Percentiles rank a stretch among this genome's conserved stretches.
Evolutionary conservation across 495 filamentous ascomycete species (phyloP).

Genomic region (Aspergillus baeticus): DNA sequence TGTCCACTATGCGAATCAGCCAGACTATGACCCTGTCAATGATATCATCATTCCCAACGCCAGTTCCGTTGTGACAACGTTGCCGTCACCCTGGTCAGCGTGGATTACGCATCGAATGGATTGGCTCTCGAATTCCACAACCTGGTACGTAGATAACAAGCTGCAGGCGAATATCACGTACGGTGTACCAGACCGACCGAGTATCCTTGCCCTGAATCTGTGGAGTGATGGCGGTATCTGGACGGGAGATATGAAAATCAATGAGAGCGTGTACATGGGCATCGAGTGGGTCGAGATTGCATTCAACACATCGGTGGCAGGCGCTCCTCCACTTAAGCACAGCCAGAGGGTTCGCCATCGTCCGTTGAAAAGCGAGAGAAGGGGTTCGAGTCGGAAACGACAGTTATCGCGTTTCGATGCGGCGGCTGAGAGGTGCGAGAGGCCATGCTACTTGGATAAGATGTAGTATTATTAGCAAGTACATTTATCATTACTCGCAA

Average conservation of each 20-base stretch:
- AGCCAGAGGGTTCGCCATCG: background rate
- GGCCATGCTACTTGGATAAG: constrained; percentile 8
- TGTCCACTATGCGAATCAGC: constrained; percentile 76
- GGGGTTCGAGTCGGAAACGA: background rate
- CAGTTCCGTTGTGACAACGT: constrained; percentile 23
- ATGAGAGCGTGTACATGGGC: constrained; percentile 60
- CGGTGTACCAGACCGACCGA: constrained; percentile 58
- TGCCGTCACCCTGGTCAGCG: constrained; percentile 53
- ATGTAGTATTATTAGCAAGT: constrained; percentile 2
- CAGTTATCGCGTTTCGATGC: background rate
- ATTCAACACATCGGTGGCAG: constrained; percentile 52
- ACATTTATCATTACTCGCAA: background rate
- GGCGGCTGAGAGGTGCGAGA: background rate
- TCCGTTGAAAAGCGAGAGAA: background rate
- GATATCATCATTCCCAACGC: constrained; percentile 37
- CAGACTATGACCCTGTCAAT: constrained; percentile 44
- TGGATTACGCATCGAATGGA: constrained; percentile 76
- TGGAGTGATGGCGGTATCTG: constrained; percentile 76
- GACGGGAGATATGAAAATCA: constrained; percentile 68
- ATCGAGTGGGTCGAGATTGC: constrained; percentile 74
- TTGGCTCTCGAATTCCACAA: constrained; percentile 60
- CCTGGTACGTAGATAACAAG: constrained; percentile 65
- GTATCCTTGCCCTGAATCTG: constrained; percentile 65
- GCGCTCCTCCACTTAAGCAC: background rate
- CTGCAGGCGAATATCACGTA: constrained; percentile 59